These are phyloP conservation scores for Acanthamoeba sp. DNA, from an alignment of 208 protist species.

Conservation along the genomic window DNA sequence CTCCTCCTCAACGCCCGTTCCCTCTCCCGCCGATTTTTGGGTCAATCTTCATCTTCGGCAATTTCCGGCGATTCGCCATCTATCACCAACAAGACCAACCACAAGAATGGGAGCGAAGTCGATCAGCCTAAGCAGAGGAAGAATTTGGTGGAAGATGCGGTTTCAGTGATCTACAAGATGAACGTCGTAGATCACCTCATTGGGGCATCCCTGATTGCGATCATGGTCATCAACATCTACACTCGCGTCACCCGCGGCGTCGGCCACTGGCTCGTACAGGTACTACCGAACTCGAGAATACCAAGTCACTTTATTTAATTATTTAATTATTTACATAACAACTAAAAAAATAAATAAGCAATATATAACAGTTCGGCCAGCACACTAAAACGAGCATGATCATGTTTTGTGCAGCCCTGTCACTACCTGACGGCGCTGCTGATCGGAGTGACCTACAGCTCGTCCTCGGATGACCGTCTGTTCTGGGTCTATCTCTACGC, in stretches of 20 bases:
- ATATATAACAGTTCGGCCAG: no score
- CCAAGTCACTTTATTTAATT: no score
- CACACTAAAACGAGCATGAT: no score
- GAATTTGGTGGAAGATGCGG: no score
- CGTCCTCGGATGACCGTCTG: neutral
- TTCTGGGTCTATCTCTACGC: slow-evolving; percentile 50
- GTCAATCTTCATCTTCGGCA: neutral
- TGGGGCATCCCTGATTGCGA: neutral
- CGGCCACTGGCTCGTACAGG: slow-evolving; percentile 63
- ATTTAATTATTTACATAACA: no score
- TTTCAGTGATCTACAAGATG: slow-evolving; percentile 65
- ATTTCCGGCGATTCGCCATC: neutral
- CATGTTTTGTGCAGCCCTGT: slow-evolving; percentile 60
- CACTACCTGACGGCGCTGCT: slow-evolving; percentile 62
- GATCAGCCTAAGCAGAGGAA: neutral
- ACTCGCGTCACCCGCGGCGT: slow-evolving; percentile 1
- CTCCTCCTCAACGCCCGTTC: neutral
- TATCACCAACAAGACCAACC: neutral
- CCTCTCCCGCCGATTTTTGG: neutral
- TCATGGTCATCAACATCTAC: slow-evolving; percentile 65
- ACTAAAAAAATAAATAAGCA: no score
- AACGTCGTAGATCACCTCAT: slow-evolving; percentile 49
- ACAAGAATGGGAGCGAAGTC: neutral
- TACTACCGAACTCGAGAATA: no score
- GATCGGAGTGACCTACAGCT: slow-evolving; percentile 40